These are phyloP conservation scores for Lactarius akahatsu DNA, from an alignment of 768 basidiomycete species.

Conservation along the genomic window DNA sequence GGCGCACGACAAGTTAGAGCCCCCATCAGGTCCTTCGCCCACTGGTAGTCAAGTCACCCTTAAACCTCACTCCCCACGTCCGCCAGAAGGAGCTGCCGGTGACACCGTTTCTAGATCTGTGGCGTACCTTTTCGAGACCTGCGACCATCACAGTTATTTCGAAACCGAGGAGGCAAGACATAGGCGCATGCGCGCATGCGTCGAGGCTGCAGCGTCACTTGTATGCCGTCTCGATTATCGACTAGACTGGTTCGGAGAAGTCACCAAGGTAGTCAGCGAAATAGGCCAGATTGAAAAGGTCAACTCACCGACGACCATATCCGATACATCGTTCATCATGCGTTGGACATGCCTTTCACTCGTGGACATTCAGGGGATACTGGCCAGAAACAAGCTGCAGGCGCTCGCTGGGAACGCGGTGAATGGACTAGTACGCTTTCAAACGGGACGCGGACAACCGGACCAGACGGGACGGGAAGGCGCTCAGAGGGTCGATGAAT, in stretches of 20 bases:
- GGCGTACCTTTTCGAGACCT: conserved; percentile 3
- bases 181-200: background rate
- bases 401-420: background rate
- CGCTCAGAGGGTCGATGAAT: no score
- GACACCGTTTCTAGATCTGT: background rate
- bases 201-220: conserved; percentile 4
- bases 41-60: background rate
- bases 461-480: no score
- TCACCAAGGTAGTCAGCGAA: background rate
- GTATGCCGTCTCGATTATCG: background rate
- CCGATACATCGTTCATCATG: background rate
- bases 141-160: background rate
- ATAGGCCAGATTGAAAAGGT: background rate
- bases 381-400: background rate
- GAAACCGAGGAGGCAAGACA: background rate
- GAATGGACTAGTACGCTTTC: background rate
- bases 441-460: background rate
- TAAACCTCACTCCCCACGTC: fast-evolving
- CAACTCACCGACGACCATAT: no score
- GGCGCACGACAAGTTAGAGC: background rate
- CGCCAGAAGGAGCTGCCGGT: background rate
- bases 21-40: no score
- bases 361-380: background rate
- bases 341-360: conserved; percentile 13
- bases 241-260: conserved; percentile 2